Base-by-base conservation (phyloP, 192 early-diverging fungal genomes). In the Coemansia reversa region DNA sequence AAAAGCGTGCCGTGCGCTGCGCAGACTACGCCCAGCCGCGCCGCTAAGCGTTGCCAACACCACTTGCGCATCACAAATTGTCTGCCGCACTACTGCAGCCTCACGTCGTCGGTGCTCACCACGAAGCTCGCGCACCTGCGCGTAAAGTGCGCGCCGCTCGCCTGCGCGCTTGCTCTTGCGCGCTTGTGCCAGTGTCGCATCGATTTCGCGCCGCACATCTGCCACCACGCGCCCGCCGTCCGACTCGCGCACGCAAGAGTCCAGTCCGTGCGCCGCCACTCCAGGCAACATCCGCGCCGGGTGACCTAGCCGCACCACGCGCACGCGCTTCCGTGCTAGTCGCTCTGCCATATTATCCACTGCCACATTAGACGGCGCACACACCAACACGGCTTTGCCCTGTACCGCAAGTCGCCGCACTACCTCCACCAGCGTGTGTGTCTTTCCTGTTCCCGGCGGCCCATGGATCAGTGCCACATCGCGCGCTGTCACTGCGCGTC, bases 401-500 rank as follows among this genome's bases (percentile, higher is more conserved):
- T 75, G 68, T 2, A 66, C 72, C 7, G 69, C 72, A 2, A 97
- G 77, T 65, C 93, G 93, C 24, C 91, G 85, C 25, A 97, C 81
- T 12, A 94, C 76, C 71, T 95, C 95, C 9, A 97, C 88, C 16
- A 92, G 60, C 12, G 92, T 93, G 60, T 92, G 86, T 2, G 95
- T 97, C 70, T 97, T 95, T 45, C 94, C 94, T 18, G 92, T 93
- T 45, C 89, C 90, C n/a, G 91, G 91, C 27, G 93, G 93, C 23
- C 93, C 92, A 62, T 95, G 93, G 32, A 94, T 84, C 51, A 95
- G 74, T 5, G 89, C 87, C 3, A 93, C 63, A 7, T 92, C 85
- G 20, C 84, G 63, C 0, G 91, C 83, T 0, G 64, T 70, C 20
- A 92, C 65, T 0, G 87, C 85, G 58, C 86, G 81, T 18, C 61